These are phyloP conservation scores for Mortierella sp. DNA, from an alignment of 371 early-diverging fungal genomes.

Conservation along the genomic window DNA sequence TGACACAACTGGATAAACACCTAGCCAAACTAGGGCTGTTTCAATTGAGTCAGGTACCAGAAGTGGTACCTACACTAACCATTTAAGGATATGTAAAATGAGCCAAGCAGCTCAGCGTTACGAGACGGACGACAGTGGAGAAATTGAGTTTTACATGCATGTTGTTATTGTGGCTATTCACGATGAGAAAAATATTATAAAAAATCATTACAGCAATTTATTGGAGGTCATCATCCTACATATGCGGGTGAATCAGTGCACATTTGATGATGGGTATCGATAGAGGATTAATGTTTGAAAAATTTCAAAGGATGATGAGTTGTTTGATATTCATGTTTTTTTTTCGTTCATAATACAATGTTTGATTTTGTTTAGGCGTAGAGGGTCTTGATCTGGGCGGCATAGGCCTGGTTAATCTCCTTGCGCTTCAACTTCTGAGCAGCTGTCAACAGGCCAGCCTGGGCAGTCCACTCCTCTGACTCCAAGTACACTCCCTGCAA, in stretches of 20 bases:
- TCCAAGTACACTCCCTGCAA: constrained; percentile 76
- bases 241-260: not conserved
- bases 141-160: too few species aligned
- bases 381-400: constrained; percentile 73
- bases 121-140: too few species aligned
- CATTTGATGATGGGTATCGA: constrained; percentile 8
- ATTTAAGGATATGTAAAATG: too few species aligned
- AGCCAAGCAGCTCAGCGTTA: too few species aligned
- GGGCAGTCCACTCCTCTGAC: constrained; percentile 89
- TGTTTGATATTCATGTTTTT: not conserved
- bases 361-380: constrained; percentile 60
- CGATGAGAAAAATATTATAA: too few species aligned
- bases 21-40: too few species aligned
- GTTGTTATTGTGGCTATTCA: not conserved
- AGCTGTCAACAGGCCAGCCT: constrained; percentile 89
- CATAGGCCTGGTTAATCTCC: constrained; percentile 75
- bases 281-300: not conserved
- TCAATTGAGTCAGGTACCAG: too few species aligned
- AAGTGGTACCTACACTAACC: too few species aligned
- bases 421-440: constrained; percentile 94
- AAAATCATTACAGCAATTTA: not conserved
- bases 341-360: constrained; percentile 3
- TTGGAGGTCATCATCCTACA: constrained; percentile 5
- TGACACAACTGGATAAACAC: too few species aligned
- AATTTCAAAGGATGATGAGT: not conserved